These are phyloP conservation scores for Eimeria sp. DNA, from an alignment of 169 alveolate species.

Conservation along the genomic window DNA sequence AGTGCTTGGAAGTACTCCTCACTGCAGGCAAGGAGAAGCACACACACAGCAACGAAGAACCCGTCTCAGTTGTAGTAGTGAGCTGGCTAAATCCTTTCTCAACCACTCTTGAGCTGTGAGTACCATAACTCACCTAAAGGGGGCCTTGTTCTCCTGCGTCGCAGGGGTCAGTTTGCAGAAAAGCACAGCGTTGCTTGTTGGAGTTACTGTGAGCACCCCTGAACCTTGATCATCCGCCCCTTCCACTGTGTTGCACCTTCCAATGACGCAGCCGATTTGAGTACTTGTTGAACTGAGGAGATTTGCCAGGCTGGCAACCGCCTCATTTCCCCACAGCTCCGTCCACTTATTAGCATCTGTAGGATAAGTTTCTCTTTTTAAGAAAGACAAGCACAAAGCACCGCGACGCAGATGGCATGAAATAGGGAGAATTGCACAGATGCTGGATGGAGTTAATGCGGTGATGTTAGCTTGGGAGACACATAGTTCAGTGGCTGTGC, in stretches of 20 bases:
- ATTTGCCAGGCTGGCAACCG: neutral
- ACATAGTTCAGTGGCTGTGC: neutral
- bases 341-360: neutral
- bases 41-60: neutral
- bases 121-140: neutral
- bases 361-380: neutral
- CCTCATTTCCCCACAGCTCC: neutral
- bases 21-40: neutral
- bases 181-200: neutral
- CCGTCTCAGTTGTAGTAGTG: neutral
- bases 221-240: too few species aligned
- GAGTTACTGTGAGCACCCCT: too few species aligned
- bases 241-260: too few species aligned
- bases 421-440: neutral
- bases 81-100: neutral
- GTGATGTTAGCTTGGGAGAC: neutral
- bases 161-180: neutral
- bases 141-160: neutral
- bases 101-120: neutral
- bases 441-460: neutral
- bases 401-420: neutral
- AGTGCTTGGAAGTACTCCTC: slow-evolving; percentile 14
- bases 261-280: neutral
- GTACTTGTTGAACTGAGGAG: neutral
- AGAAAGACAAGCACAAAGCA: neutral